phyloP scores from a whole-genome alignment of 2,329 filamentous ascomycete species.

The Stylonectria norvegica region DNA sequence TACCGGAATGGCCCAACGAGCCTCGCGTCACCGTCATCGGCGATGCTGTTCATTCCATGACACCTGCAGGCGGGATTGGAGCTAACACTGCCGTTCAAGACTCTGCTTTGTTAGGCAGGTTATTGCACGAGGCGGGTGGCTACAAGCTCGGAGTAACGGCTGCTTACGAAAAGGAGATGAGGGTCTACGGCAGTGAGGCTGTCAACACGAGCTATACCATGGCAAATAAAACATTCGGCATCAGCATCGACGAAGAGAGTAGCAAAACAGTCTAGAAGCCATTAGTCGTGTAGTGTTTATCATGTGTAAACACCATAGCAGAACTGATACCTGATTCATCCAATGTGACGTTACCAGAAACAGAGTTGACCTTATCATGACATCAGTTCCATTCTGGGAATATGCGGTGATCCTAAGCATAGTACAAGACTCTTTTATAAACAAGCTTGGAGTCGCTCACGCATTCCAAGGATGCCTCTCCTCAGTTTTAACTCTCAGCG shows the following conservation, averaged over 20 bases:
- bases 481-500: too few relatives aligned
- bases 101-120: conserved; percentile 50
- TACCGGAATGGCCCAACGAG: conserved; percentile 58
- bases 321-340: too few relatives aligned
- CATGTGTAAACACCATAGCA: too few relatives aligned
- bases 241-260: conserved; percentile 44
- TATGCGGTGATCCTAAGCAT: too few relatives aligned
- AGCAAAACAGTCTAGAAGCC: conserved; percentile 12
- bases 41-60: conserved; percentile 57
- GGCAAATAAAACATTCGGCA: conserved; percentile 42
- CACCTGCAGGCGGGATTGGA: conserved; percentile 53
- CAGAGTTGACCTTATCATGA: too few relatives aligned
- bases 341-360: too few relatives aligned
- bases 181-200: conserved; percentile 54
- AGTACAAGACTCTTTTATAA: too few relatives aligned
- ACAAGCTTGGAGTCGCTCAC: too few relatives aligned
- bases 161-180: conserved; percentile 61
- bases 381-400: too few relatives aligned
- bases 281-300: too few relatives aligned
- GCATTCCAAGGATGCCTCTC: too few relatives aligned
- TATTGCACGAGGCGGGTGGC: conserved; percentile 52
- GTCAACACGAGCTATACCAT: conserved; percentile 52
- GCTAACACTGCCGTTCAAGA: conserved; percentile 57
- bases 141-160: conserved; percentile 51
- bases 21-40: conserved; percentile 57